phyloP scores from a whole-genome alignment of 805 yeast species.

The Cyberlindnera veronae region DNA sequence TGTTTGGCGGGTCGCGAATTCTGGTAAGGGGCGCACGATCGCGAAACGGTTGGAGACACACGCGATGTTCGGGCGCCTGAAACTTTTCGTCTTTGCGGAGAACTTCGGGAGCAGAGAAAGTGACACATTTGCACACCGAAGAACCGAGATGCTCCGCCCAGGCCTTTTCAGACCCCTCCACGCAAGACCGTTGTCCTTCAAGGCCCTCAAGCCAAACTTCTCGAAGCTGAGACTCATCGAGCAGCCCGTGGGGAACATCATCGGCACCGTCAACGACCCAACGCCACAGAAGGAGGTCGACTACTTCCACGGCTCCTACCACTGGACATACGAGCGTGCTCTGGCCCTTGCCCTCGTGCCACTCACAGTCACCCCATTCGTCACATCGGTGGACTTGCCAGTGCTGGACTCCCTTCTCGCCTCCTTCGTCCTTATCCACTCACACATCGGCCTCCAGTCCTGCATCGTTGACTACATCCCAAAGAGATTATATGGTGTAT shows the following conservation, averaged over 20 bases:
- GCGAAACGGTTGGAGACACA: no score
- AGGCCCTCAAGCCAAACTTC: constrained; percentile 27
- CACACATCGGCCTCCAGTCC: constrained; percentile 68
- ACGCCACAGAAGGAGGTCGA: constrained; percentile 56
- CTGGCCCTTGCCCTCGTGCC: constrained; percentile 64
- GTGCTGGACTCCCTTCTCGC: constrained; percentile 55
- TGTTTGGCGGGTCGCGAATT: no score
- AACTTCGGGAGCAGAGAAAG: background rate
- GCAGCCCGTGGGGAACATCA: constrained; percentile 72
- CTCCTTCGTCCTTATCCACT: constrained; percentile 56
- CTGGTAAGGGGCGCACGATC: constrained; percentile 2
- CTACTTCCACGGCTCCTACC: constrained; percentile 62
- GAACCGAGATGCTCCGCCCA: constrained; percentile 6
- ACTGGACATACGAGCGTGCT: constrained; percentile 69
- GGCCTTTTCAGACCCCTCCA: constrained; percentile 10
- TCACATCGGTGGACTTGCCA: constrained; percentile 47
- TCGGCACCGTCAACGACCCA: constrained; percentile 72
- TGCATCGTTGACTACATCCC: constrained; percentile 91
- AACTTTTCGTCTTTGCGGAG: no score
- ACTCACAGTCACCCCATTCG: constrained; percentile 55
- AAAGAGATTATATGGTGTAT: constrained; percentile 72
- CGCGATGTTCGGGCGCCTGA: no score
- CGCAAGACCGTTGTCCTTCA: constrained; percentile 3
- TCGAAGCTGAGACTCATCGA: constrained; percentile 43
- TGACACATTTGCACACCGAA: background rate